These are phyloP conservation scores for Salvia splendens DNA, from an alignment of 257 asterid species.

Conservation along the genomic window DNA sequence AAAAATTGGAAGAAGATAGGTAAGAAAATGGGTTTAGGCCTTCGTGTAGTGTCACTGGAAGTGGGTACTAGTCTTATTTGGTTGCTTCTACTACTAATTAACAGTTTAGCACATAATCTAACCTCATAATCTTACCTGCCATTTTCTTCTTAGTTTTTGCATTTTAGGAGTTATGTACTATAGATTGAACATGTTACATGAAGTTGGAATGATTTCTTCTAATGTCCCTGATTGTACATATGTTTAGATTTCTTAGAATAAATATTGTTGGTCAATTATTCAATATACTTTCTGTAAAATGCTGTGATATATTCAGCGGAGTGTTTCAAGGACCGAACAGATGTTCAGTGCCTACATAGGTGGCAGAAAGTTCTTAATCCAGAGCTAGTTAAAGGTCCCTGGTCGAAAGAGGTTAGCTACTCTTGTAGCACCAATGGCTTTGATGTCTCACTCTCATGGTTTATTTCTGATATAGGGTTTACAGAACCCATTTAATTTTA, in stretches of 20 bases:
- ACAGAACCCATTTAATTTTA: constrained; percentile 23
- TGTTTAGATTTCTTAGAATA: not conserved
- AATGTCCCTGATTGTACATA: not conserved
- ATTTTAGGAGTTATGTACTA: constrained; percentile 12
- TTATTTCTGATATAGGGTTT: constrained; percentile 7
- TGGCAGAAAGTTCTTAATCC: constrained; percentile 99
- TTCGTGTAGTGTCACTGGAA: constrained; percentile 30
- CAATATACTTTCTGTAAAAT: constrained; percentile 24
- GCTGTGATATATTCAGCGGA: constrained; percentile 60
- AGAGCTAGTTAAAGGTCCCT: constrained; percentile 99
- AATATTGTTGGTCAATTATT: constrained; percentile 5
- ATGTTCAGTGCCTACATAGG: constrained; percentile 97
- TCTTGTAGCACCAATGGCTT: constrained; percentile 25
- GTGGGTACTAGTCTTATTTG: no score
- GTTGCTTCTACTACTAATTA: no score
- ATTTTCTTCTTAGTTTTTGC: constrained; percentile 28
- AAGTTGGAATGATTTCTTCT: constrained; percentile 17
- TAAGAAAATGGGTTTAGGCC: constrained; percentile 37
- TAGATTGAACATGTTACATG: constrained; percentile 1
- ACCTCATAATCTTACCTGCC: constrained; percentile 6
- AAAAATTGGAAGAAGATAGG: constrained; percentile 99
- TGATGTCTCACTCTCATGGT: constrained; percentile 16
- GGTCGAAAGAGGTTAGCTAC: constrained; percentile 86
- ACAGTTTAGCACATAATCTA: constrained; percentile 21
- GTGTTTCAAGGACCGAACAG: constrained; percentile 92